A percentile compares a stretch with the other conserved stretches of the same genome.
Conservation (phyloP, 2,329 filamentous ascomycete genomes). For the Scedosporium dehoogii region DNA sequence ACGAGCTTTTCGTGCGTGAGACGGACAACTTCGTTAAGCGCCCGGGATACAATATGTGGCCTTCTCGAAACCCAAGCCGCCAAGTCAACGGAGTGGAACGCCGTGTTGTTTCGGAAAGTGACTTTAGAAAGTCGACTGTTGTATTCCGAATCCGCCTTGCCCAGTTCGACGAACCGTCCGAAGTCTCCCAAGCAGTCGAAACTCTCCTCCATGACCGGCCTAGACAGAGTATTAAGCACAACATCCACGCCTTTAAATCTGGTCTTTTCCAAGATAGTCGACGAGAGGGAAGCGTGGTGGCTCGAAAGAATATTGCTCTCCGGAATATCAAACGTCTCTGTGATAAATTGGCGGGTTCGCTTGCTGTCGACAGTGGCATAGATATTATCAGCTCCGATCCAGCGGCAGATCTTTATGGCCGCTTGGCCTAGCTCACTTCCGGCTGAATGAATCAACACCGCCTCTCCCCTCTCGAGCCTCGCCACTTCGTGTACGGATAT, state of each 20-base stretch:
- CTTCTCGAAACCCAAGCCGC: background rate
- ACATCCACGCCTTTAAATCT: slow-evolving; percentile 21
- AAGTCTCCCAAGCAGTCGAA: slow-evolving; percentile 23
- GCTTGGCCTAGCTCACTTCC: slow-evolving; percentile 20
- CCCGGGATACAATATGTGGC: background rate
- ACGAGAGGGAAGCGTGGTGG: slow-evolving; percentile 16
- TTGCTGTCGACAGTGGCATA: slow-evolving; percentile 21
- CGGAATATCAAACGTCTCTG: slow-evolving; percentile 16
- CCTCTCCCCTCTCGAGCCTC: slow-evolving; percentile 20
- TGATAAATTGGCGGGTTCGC: slow-evolving; percentile 20
- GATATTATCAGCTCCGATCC: slow-evolving; percentile 18
- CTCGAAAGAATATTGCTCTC: slow-evolving; percentile 21
- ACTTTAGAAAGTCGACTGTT: slow-evolving; percentile 19
- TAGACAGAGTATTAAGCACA: slow-evolving; percentile 22
- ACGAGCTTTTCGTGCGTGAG: slow-evolving; percentile 8
- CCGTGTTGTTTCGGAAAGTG: slow-evolving; percentile 25
- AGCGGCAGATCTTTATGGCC: slow-evolving; percentile 18
- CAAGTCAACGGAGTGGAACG: slow-evolving; percentile 32
- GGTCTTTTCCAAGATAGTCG: slow-evolving; percentile 16
- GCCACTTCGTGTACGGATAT: slow-evolving; percentile 12
- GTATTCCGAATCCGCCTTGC: slow-evolving; percentile 18
- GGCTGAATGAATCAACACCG: slow-evolving; percentile 23
- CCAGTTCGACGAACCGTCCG: slow-evolving; percentile 27
- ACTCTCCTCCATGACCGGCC: slow-evolving; percentile 18
- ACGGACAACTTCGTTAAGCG: background rate